Evolutionary conservation across 108 stramenopile species (phyloP), one percentile per base, ranked within the genome.

Genomic region (Skeletonema tropicum): DNA sequence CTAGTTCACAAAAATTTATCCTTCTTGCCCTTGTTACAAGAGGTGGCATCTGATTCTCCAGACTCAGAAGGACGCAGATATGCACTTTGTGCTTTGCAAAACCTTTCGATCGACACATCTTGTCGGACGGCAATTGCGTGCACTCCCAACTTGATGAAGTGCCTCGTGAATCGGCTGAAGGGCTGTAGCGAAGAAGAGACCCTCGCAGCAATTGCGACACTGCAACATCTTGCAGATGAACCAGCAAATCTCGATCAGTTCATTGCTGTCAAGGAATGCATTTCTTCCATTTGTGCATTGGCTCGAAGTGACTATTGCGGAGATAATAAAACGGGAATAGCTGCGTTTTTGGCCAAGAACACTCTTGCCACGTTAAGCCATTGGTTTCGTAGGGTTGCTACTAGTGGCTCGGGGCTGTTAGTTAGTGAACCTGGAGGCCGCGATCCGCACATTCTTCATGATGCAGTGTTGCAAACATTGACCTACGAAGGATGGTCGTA

Each of bases 211-310:
- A 69, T 92, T 32, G 85, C 85, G 12, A 71, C 90, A 3, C 67
- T 94, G 6, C 90, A 94, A 68, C 91, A 91, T 65, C 72, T 94
- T 11, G 83, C 89, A 13, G 89, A 94, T 63, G 94, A 94, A 52
- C 94, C 94, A 5, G 90, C 90, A 26, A 92, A 94, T 76, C 86
- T 94, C 10, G 90, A 92, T 29, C 91, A 89, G n/a, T 87, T 94
- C 76, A 87, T 86, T 12, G 92, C 91, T 42, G 89, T 89, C 29
- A 79, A 89, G 25, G 80, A 92, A n/a, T 92, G 91, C 57, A 81
- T 94, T 68, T 75, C 88, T 5, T 91, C 91, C 19, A 67, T 94
- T 58, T 90, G 92, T 76, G 81, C 73, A 52, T 71, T 94, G 32
- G 85, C 89, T 12, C 85, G 88, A 70, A 88, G 74, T 49, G 62